Base-by-base conservation (phyloP, 202 grass and related monocot species). In the Saccharum hybrid region DNA sequence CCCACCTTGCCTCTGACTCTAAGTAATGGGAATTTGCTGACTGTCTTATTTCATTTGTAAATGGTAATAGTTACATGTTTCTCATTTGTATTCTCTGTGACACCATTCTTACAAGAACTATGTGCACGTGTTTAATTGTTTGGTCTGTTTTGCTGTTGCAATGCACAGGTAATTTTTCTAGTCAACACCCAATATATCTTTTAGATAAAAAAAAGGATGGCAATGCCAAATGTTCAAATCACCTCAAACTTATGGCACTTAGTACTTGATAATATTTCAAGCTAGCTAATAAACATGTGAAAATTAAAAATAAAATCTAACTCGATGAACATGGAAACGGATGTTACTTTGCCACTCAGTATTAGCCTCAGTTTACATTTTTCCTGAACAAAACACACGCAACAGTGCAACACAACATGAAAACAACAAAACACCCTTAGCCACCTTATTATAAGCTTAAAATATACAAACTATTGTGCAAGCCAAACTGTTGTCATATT, bases 391-490 rank as follows among this genome's bases (percentile, higher is more conserved):
- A 39, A 72, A 74, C 49, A 49, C 51, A 2, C 5, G 15, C 49
- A 56, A 56, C 16, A 7, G 72, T 63, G 10, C 26, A 2, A 63
- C 18, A 41, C 19, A 39, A n/a, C 36, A 10, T 0, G 3, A 36
- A 36, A 36, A 36, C n/a, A 71, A 41, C n/a, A 33, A 21, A 83
- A 43, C 31, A 40, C n/a, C 33, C 22, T 66, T 39, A 51, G 26
- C 30, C 19, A 82, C 41, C 80, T 74, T 42, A 82, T 40, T 40
- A 49, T 75, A 54, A 52, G 43, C 21, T 10, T 19, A 65, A 65
- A 48, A 45, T 16, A 77, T 19, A 60, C 40, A 69, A 60, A 45
- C 16, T 46, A 60, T 3, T 45, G 26, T 46, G 52, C 2, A 67
- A 33, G 36, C 16, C 37, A 77, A 74, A 61, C 30, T 30, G 73